Evolutionary conservation across 345 rosid genomes (phyloP).

Genomic region (Eucalyptus marginata): DNA sequence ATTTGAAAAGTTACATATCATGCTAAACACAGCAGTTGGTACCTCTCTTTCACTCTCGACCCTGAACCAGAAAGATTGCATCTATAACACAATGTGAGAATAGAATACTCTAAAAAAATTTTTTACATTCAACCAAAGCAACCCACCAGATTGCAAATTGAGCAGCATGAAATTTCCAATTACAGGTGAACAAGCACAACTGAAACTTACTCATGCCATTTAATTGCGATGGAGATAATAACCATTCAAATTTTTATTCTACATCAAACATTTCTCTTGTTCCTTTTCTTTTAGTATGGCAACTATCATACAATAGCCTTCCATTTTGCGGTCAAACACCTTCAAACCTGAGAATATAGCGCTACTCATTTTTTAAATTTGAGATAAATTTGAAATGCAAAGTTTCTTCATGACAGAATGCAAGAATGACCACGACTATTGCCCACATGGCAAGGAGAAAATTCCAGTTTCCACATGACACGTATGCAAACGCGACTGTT

Average conservation of each 20-base stretch:
- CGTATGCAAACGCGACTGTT: accelerated
- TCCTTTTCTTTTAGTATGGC: background rate
- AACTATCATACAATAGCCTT: background rate
- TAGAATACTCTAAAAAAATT: background rate
- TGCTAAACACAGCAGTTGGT: background rate
- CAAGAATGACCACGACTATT: background rate
- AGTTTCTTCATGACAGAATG: background rate
- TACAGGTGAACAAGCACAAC: background rate
- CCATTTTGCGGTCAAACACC: background rate
- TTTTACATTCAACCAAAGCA: background rate
- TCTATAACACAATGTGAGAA: background rate
- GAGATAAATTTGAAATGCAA: background rate
- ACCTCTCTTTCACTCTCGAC: background rate
- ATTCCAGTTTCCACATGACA: background rate
- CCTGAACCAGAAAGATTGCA: background rate
- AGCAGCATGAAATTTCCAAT: background rate
- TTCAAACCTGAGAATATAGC: background rate
- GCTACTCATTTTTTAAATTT: background rate
- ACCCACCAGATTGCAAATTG: background rate
- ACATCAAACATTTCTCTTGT: background rate
- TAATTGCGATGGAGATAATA: background rate
- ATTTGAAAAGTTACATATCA: background rate
- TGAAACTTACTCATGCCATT: background rate
- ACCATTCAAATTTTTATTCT: background rate
- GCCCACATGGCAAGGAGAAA: background rate